Evolutionary conservation across 495 filamentous ascomycete genomes (phyloP), one percentile per base, ranked within the genome.

Genomic region (Hypoxylon lienhwacheense): DNA sequence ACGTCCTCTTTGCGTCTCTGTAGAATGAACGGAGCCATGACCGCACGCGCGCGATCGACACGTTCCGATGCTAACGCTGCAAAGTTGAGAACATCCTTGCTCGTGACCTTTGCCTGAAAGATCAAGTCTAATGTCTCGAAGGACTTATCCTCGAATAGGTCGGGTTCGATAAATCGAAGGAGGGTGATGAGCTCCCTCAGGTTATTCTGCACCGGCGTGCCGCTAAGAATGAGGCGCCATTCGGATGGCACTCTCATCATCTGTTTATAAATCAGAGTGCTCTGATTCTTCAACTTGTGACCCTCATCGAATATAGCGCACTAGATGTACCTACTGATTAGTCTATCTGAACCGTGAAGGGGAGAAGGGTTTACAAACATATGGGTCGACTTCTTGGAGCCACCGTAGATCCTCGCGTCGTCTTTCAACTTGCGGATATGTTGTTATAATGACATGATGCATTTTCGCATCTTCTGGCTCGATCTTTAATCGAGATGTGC

Each of bases 131-230:
- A 70, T 40, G 90, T 83, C 2, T 91, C 87, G 24, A 74, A 72
- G 36, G 82, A 79, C 33, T 85, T 79, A 35, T 86, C 80, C 3
- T 76, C 68, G 68, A 98, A 97, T 2, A 97, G 75, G 6, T 80
- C 75, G 0, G 93, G 93, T 61, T 97, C 83, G 58, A 98, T 90
- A 63, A 98, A 97, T 1, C 85, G 86, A 2, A 98, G 81, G 12
- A 98, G 75, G 1, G 91, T 88, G 1, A 88, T 84, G 34, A 98
- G 79, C 68, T 98, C 93, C 65, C 89, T 87, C 4, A 98, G 79
- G 61, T 96, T 97, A 71, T 98, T 98, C 66, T 98, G 93, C 8
- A 98, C 76, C 0, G 93, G 93, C 0, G 93, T 98, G 4, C 93
- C 93, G 2, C 91, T 97, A 17, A 98, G 77, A 7, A 98, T 79